Percentiles rank a stretch among this genome's conserved stretches.
phyloP scores from a whole-genome alignment of 208 protist species.

The Angomonas desouzai region DNA sequence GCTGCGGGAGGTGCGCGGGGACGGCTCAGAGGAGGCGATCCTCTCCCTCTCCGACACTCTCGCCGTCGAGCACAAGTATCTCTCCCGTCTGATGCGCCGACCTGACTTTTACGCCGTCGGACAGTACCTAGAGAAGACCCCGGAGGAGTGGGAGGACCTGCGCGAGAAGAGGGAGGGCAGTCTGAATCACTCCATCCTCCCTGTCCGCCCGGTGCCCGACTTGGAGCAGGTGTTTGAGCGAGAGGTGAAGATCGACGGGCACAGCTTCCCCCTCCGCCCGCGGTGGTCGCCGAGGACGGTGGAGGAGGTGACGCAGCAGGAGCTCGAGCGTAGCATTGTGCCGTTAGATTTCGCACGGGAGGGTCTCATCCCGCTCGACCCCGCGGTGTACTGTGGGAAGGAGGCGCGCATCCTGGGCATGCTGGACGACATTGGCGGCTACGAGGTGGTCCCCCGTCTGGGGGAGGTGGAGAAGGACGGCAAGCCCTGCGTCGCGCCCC shows the following conservation, averaged over 20 bases:
- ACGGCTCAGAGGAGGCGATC: slow-evolving; percentile 59
- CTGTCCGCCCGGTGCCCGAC: slow-evolving; percentile 60
- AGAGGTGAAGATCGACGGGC: slow-evolving; percentile 67
- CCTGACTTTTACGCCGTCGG: slow-evolving; percentile 82
- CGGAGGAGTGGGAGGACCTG: slow-evolving; percentile 57
- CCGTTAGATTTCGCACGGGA: slow-evolving; percentile 67
- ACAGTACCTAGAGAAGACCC: slow-evolving; percentile 65
- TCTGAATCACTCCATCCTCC: slow-evolving; percentile 62
- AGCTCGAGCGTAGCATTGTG: slow-evolving; percentile 29
- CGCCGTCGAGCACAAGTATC: slow-evolving; percentile 68
- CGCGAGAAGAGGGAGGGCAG: slow-evolving; percentile 49
- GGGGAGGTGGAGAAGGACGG: slow-evolving; percentile 68
- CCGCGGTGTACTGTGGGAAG: slow-evolving; percentile 51
- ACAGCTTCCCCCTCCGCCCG: slow-evolving; percentile 75
- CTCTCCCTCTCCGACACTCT: slow-evolving; percentile 68
- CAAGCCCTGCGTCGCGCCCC: slow-evolving; percentile 34
- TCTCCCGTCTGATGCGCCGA: slow-evolving; percentile 54
- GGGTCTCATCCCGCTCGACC: slow-evolving; percentile 47
- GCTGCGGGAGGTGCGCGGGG: slow-evolving; percentile 77
- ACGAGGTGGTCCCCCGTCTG: slow-evolving; percentile 60
- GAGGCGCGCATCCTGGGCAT: slow-evolving; percentile 60
- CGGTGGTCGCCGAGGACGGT: slow-evolving; percentile 81
- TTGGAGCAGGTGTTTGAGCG: slow-evolving; percentile 87
- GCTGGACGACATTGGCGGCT: slow-evolving; percentile 80
- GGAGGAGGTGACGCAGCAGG: slow-evolving; percentile 48